Evolutionary conservation across 805 yeast species (phyloP), one percentile per base, ranked within the genome.

Genomic region (Candida germanica): DNA sequence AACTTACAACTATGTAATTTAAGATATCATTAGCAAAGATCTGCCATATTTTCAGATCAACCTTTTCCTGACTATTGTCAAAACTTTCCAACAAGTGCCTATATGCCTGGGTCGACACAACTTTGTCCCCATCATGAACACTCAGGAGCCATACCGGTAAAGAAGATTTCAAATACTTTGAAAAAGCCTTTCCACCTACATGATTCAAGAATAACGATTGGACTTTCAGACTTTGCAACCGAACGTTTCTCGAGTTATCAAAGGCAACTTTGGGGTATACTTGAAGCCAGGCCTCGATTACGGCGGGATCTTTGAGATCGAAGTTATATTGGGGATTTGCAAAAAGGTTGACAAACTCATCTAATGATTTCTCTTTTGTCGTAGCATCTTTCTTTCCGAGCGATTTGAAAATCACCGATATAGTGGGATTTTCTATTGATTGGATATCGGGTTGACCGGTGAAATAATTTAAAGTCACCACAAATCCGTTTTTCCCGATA

Each of bases 281-380:
- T 56, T 87, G 95, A 30, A 86, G 69, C 95, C 87, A 86, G 24
- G 79, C 73, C 34, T 68, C 70, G n/a, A 73, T 56, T 13, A 73
- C 71, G 17, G 75, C 48, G 35, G 80, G 84, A 43, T 81, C 80
- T 6, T 38, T 25, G 4, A 43, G 23, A 1, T 44, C 40, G 4
- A 48, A 40, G 21, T 54, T 40, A 14, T 26, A 26, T 12, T 24
- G 13, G 2, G 21, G 17, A 9, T 33, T 16, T 3, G 75, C 43
- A 3, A 67, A 48, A 20, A 83, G 53, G 6, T 42, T 42, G 21
- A 53, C 38, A 29, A 66, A 50, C 27, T 84, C 94, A 5, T 46
- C 53, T 17, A 87, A 63, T 1, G 93, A 87, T 53, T 82, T 85
- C 48, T 87, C 95, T 51, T 80, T 84, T 0, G 98, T 91, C n/a